Percentiles rank a stretch among this genome's conserved stretches.
These are phyloP conservation scores for Fusarium redolens DNA, from an alignment of 2,329 filamentous ascomycete genomes.

Conservation along the genomic window DNA sequence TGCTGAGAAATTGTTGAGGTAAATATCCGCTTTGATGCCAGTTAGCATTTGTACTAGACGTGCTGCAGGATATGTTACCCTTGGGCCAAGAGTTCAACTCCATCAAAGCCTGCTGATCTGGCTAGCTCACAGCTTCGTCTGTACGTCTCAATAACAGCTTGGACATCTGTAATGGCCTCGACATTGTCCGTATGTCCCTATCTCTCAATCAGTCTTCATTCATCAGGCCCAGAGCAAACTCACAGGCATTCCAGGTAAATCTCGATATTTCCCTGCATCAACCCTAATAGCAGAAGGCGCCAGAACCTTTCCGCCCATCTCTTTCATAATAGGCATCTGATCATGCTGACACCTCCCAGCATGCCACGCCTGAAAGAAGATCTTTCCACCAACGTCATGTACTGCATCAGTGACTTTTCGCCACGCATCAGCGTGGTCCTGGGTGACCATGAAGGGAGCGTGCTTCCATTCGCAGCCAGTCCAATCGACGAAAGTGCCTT, in stretches of 20 bases:
- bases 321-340: conserved; percentile 1
- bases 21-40: background rate
- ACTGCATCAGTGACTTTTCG: background rate
- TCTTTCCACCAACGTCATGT: background rate
- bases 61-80: background rate
- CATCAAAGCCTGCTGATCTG: conserved; percentile 5
- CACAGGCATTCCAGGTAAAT: background rate
- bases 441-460: background rate
- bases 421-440: background rate
- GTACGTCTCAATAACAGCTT: background rate
- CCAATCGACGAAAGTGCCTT: conserved; percentile 13
- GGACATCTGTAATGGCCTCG: background rate
- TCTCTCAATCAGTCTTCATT: accelerated
- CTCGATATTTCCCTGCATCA: conserved; percentile 1
- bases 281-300: conserved; percentile 12
- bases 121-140: background rate
- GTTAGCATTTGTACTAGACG: background rate
- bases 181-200: conserved; percentile 10
- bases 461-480: conserved; percentile 11
- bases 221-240: background rate
- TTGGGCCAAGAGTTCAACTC: conserved; percentile 4
- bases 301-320: background rate
- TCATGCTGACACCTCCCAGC: conserved; percentile 16
- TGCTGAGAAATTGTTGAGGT: conserved; percentile 1
- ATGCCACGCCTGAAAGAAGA: conserved; percentile 24